Base-by-base conservation (phyloP, 2,329 filamentous ascomycete species). In the Clonostachys solani region DNA sequence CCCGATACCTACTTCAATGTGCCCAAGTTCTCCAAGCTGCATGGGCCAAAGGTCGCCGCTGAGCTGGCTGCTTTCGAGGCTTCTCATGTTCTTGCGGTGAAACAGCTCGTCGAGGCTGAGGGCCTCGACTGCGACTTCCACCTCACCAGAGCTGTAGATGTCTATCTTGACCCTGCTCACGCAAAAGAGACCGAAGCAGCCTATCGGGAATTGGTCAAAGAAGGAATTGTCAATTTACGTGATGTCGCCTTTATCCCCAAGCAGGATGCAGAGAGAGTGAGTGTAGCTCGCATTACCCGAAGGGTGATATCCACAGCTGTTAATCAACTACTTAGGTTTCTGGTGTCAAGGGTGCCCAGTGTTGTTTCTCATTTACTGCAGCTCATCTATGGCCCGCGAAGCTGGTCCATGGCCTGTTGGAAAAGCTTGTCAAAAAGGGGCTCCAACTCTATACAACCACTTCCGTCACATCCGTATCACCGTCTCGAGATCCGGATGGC, bases 111-210 rank as follows among this genome's bases (percentile, higher is more conserved):
- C 7, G 59, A 66, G n/a, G 50, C 59, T 0, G 65, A 72, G 38
- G 48, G 54, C 0, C 62, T 74, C 12, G 68, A 74, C 40, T 74
- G 71, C 49, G 71, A 75, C 33, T 69, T 74, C n/a, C 60, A 69
- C 13, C 40, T 73, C 4, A 70, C 67, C 1, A 54, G 69, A 5
- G 62, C 64, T 6, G 56, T 63, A 5, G 69, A 74, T 50, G 65
- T 71, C 1, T 61, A 64, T 15, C 47, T 71, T 6, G 57, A 52
- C 1, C 18, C 37, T n/a, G 44, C 53, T 2, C 50, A 59, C 3
- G 52, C 59, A 8, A 33, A 50, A 1, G 37, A 49, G 2, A 55
- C 67, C 34, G 58, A 59, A 43, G 54, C 56, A 0, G 55, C 56
- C 1, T 63, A 64, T 16, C 57, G 67, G 2, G 44, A 58, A 34